Evolutionary conservation across 106 monocot genomes (phyloP).

Genomic region (Allium cepa): DNA sequence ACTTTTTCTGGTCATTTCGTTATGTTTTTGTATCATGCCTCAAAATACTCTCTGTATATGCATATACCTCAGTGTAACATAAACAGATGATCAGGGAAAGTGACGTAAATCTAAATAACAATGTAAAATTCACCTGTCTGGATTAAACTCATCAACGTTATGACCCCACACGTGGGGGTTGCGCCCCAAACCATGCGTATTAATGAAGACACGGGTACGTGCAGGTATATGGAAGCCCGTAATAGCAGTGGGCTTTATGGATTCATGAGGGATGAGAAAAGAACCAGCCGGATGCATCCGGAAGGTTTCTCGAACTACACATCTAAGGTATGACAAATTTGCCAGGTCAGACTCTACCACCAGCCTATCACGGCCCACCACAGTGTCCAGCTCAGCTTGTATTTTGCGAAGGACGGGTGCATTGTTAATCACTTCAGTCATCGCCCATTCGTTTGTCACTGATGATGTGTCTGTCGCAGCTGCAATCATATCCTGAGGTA

Average conservation of each 20-base stretch:
- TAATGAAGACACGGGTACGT: conserved; percentile 72
- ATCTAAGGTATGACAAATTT: conserved; percentile 70
- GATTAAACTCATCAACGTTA: conserved; percentile 51
- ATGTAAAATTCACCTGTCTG: conserved; percentile 22
- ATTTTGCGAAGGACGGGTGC: conserved; percentile 49
- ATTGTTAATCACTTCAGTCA: conserved; percentile 71
- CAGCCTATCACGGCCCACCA: conserved; percentile 48
- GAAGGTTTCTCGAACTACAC: conserved; percentile 84
- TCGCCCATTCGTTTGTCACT: conserved; percentile 87
- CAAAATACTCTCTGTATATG: too few species aligned
- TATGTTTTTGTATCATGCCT: too few species aligned
- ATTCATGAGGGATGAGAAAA: conserved; percentile 89
- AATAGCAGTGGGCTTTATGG: conserved; percentile 39
- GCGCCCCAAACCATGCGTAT: conserved; percentile 73
- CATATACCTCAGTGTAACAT: too few species aligned
- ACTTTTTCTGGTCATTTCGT: too few species aligned
- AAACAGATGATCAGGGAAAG: too few species aligned
- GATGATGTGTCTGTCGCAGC: conserved; percentile 80
- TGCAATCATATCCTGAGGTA: conserved; percentile 81
- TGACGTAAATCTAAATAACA: too few species aligned
- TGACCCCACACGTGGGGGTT: conserved; percentile 58
- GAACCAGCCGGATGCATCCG: conserved; percentile 90
- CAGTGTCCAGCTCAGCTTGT: conserved; percentile 68
- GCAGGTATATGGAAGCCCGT: conserved; percentile 68
- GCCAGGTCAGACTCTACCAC: conserved; percentile 59